Base-by-base conservation (phyloP, 1,139 yeast species). In the Wickerhamomyces sp. region DNA sequence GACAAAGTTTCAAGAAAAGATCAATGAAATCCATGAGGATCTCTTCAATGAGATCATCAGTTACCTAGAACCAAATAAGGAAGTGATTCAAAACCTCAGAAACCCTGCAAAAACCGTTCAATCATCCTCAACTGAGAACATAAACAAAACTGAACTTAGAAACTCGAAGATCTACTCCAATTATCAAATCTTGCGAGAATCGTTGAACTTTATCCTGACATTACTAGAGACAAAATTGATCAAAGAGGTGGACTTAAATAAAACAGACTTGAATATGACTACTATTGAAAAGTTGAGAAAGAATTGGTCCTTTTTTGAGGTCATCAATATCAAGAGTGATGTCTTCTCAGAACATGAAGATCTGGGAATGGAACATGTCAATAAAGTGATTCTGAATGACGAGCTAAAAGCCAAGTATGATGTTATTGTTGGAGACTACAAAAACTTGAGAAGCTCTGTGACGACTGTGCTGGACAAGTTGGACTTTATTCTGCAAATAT, bases 251-350 rank as follows among this genome's bases (percentile, higher is more conserved):
- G 67, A 64, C 11, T 37, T 50, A 7, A 50, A 54, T 40, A 57
- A 57, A 42, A 51, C 59, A 2, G 55, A 54, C 34, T 32, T 55
- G 29, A 62, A 62, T 31, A 52, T 66, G 7, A 57, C 69, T 0
- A 60, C 65, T 10, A 66, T 75, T 10, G 84, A 78, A 47, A 68
- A 67, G 50, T 60, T 80, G 39, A 73, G 78, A 49, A 69, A 71
- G 43, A 75, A 75, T 49, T 81, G 86, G 84, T 69, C 80, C 23
- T 77, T 81, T 58, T 71, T 78, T 56, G 72, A 69, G 46, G 56
- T 62, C 29, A 49, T 58, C 32, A 63, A 63, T 43, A 40, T 58
- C 10, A 50, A 54, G 26, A 49, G 45, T 26, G 74, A 73, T 45
- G 71, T 59, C 63, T 33, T 35, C 49, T 13, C 47, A 30, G 35